Evolutionary conservation across 257 asterid genomes (phyloP).

Genomic region (Vinca minor): DNA sequence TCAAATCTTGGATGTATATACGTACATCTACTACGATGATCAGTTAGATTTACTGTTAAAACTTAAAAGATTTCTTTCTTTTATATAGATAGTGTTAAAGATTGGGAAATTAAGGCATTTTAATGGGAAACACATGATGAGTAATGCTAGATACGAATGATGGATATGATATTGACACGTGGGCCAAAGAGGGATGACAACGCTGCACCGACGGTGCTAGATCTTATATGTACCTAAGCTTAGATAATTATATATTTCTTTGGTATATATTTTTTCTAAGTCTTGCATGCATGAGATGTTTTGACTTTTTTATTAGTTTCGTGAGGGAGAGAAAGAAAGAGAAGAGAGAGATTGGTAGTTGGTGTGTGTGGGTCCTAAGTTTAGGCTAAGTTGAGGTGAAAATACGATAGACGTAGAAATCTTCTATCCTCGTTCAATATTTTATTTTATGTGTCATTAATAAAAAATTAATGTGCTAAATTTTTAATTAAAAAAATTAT

Average conservation of each 20-base stretch:
- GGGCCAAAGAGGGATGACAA: slow-evolving; percentile 33
- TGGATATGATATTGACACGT: slow-evolving; percentile 32
- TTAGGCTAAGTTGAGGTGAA: slow-evolving; percentile 13
- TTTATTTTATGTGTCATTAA: no score
- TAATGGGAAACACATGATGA: slow-evolving; percentile 18
- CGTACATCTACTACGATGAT: no score
- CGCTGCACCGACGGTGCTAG: slow-evolving; percentile 19
- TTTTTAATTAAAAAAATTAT: no score
- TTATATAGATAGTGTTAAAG: no score
- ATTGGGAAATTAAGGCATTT: no score
- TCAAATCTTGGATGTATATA: no score
- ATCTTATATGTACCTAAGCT: slow-evolving; percentile 24
- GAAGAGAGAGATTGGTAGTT: slow-evolving; percentile 16
- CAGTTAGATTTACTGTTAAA: no score
- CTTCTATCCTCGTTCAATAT: no score
- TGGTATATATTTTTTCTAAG: slow-evolving; percentile 11
- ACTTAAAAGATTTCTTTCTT: no score
- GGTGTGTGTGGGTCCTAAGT: slow-evolving; percentile 30
- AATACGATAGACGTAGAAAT: neutral
- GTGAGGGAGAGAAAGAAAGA: slow-evolving; percentile 12
- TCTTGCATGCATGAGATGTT: slow-evolving; percentile 24
- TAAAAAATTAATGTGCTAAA: no score
- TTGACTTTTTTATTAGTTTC: slow-evolving; percentile 32
- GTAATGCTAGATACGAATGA: slow-evolving; percentile 19
- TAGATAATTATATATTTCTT: slow-evolving; percentile 17